Percentiles rank a stretch among this genome's conserved stretches.
phyloP scores from a whole-genome alignment of 495 filamentous ascomycete species.

The Tuber microsphaerosporum region DNA sequence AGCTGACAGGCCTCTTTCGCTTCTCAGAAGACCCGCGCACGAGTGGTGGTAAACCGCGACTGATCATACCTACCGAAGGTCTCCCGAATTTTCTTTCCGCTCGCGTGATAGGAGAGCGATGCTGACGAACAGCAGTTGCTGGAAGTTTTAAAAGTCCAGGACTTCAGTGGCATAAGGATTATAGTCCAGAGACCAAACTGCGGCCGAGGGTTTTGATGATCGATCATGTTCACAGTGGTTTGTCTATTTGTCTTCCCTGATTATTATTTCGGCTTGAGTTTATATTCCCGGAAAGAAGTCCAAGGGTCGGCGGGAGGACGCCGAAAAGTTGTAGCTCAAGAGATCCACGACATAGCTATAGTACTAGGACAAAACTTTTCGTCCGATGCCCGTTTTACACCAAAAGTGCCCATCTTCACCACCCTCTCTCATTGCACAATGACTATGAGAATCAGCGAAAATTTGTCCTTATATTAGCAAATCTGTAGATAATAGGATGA shows the following conservation, averaged over 20 bases:
- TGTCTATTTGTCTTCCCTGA: not conserved
- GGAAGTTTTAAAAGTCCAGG: conserved; percentile 39
- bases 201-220: conserved; percentile 44
- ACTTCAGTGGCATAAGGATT: conserved; percentile 45
- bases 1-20: conserved; percentile 4
- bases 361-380: too few species aligned
- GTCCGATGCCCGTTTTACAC: too few species aligned
- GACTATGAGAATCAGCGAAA: too few species aligned
- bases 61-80: conserved; percentile 34
- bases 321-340: conserved; percentile 48
- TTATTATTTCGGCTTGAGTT: not conserved
- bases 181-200: conserved; percentile 37
- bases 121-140: conserved; percentile 6
- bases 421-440: too few species aligned
- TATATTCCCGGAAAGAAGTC: conserved; percentile 2
- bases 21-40: not conserved
- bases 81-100: conserved; percentile 12
- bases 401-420: too few species aligned
- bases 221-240: conserved; percentile 44
- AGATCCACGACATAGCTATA: conserved; percentile 47
- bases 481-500: too few species aligned
- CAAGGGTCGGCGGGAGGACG: conserved; percentile 34
- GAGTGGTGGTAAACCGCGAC: conserved; percentile 19
- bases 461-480: too few species aligned
- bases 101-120: not conserved